Evolutionary conservation across 2,329 filamentous ascomycete species (phyloP), one percentile per base, ranked within the genome.

Genomic region (Furcasterigmium sp.): DNA sequence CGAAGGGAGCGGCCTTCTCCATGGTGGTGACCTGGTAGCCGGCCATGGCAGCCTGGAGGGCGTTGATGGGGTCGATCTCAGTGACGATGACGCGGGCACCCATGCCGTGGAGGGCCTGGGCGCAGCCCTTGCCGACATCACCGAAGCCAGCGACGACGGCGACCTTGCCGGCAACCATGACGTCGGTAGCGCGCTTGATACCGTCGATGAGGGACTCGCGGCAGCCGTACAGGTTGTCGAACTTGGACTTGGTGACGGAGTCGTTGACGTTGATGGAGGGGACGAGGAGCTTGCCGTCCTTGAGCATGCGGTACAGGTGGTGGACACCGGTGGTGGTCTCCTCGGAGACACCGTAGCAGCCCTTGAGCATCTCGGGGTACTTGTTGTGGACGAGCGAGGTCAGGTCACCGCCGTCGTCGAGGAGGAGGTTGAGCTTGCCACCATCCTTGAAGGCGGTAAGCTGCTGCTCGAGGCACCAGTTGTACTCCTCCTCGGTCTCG

Each of bases 191-290:
- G 77, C 91, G 91, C 87, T 97, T 98, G 84, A 98, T 97, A 70
- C 93, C 93, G 70, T 98, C 93, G 63, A 98, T 84, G 60, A 98
- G 86, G 53, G 91, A 96, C 79, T 97, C 93, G 68, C 90, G 85
- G 89, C 93, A 97, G 65, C 93, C 91, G 82, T 97, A 98, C 55
- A 97, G 77, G 85, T 98, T 98, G 83, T 97, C 93, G 70, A 98
- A 98, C 83, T 98, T 98, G 75, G 90, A 95, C 85, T 97, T 98
- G 73, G 93, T 98, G 67, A 98, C 91, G 47, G 87, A 91, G 84
- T 98, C 91, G 78, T 98, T 97, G 80, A 98, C 91, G 73, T 98
- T 98, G 84, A 97, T 89, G 72, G 91, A 80, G 56, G 93, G 93
- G 56, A 95, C 87, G 51, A 95, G 85, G 54, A 97, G 89, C 70